These are phyloP conservation scores for Mycena floridula DNA, from an alignment of 768 basidiomycete genomes.

Conservation along the genomic window DNA sequence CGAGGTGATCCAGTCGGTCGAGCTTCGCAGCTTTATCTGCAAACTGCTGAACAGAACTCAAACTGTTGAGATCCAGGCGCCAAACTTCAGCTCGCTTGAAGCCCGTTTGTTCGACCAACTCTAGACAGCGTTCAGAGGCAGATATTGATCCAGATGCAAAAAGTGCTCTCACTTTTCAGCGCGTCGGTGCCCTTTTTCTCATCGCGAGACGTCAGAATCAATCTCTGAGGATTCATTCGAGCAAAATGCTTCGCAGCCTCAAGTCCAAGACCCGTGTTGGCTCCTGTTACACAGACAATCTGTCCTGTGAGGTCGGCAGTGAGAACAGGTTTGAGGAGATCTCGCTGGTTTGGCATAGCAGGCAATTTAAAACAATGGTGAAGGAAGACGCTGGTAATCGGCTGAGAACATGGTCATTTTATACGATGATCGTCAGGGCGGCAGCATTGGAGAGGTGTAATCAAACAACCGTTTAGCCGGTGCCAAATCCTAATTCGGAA, in stretches of 20 bases:
- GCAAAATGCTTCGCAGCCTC: slow-evolving; percentile 43
- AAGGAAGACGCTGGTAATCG: too few relatives aligned
- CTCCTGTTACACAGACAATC: slow-evolving; percentile 43
- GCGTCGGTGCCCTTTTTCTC: slow-evolving; percentile 29
- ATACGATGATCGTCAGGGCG: too few relatives aligned
- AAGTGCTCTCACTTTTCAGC: slow-evolving; percentile 22
- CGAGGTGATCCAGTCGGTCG: slow-evolving; percentile 37
- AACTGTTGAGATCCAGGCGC: slow-evolving; percentile 33
- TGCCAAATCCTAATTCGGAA: too few relatives aligned
- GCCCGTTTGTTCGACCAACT: slow-evolving; percentile 24
- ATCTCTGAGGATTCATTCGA: slow-evolving; percentile 31
- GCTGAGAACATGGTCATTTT: too few relatives aligned
- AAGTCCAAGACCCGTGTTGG: slow-evolving; percentile 46
- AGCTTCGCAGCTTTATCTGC: slow-evolving; percentile 24
- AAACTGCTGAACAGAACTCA: slow-evolving; percentile 35
- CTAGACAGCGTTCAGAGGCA: slow-evolving; percentile 11
- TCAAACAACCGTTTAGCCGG: too few relatives aligned
- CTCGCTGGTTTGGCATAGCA: too few relatives aligned
- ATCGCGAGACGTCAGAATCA: slow-evolving; percentile 34
- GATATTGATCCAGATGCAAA: neutral
- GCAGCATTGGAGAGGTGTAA: too few relatives aligned
- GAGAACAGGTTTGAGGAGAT: slow-evolving; percentile 26
- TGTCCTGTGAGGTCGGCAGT: slow-evolving; percentile 34
- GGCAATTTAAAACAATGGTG: too few relatives aligned
- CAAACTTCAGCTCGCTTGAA: slow-evolving; percentile 27